phyloP scores from a whole-genome alignment of 768 basidiomycete species.

The Suillus spraguei region DNA sequence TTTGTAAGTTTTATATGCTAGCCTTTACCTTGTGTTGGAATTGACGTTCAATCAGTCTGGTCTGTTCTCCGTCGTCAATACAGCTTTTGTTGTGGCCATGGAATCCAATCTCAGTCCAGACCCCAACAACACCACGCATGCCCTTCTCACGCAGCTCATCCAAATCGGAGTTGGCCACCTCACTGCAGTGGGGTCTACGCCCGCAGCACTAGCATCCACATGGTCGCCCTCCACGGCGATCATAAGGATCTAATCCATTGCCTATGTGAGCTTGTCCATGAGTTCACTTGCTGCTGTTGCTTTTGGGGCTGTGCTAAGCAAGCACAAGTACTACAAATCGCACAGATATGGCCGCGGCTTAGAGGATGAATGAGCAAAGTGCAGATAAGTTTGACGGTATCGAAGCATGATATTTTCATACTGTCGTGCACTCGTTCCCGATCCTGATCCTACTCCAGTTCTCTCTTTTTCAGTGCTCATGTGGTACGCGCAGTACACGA shows the following conservation, averaged over 20 bases:
- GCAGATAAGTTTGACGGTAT: conserved; percentile 17
- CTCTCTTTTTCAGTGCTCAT: conserved; percentile 14
- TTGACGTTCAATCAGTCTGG: conserved; percentile 10
- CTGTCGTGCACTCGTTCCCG: conserved; percentile 14
- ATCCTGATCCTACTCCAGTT: conserved; percentile 15
- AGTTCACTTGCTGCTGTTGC: conserved; percentile 19
- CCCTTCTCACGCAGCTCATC: conserved; percentile 13
- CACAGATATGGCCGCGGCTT: conserved; percentile 8
- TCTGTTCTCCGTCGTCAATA: conserved; percentile 17
- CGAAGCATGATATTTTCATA: conserved; percentile 14
- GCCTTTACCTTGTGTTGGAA: background rate
- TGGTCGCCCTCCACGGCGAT: background rate
- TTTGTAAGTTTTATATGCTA: conserved; percentile 17
- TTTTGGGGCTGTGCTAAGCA: conserved; percentile 17
- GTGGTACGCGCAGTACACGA: background rate
- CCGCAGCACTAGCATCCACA: background rate
- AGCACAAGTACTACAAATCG: conserved; percentile 8
- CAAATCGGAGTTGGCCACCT: conserved; percentile 9
- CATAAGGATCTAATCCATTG: conserved; percentile 7
- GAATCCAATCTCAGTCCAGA: conserved; percentile 14
- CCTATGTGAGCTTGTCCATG: conserved; percentile 16
- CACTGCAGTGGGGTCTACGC: conserved; percentile 8
- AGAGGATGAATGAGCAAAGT: conserved; percentile 11
- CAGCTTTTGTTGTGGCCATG: conserved; percentile 15
- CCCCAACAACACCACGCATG: conserved; percentile 15